Conservation (phyloP, 345 rosid species). For the Erysimum cheiranthoides region DNA sequence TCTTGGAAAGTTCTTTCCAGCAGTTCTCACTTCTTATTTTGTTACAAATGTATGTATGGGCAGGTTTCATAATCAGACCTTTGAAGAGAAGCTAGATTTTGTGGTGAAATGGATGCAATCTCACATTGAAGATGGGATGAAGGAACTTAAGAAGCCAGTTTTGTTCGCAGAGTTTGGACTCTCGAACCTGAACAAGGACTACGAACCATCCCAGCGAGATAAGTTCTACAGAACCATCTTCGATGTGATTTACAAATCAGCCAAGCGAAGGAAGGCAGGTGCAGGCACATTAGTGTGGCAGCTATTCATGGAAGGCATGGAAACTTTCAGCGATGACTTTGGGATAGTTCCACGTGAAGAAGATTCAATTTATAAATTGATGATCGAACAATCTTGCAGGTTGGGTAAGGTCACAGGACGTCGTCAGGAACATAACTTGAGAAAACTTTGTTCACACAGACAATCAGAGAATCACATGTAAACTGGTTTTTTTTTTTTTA, state of each 20-base stretch:
- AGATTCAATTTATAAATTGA: slow-evolving; percentile 55
- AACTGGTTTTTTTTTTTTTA: slow-evolving; percentile 9
- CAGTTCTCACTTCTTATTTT: not conserved
- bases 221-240: slow-evolving; percentile 55
- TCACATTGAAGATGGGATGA: slow-evolving; percentile 76
- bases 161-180: slow-evolving; percentile 80
- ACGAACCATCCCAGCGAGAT: slow-evolving; percentile 61
- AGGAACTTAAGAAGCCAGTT: slow-evolving; percentile 68
- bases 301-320: slow-evolving; percentile 85
- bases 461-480: slow-evolving; percentile 47
- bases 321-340: slow-evolving; percentile 77
- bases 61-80: slow-evolving; percentile 64
- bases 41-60: not conserved
- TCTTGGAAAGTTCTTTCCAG: not conserved
- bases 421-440: slow-evolving; percentile 49
- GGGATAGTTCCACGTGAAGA: slow-evolving; percentile 81
- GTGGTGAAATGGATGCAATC: slow-evolving; percentile 74
- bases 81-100: slow-evolving; percentile 64
- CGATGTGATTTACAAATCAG: slow-evolving; percentile 63
- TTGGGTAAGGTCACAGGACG: slow-evolving; percentile 60
- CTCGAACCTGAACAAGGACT: slow-evolving; percentile 70
- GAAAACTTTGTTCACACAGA: slow-evolving; percentile 52
- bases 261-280: slow-evolving; percentile 63
- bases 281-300: slow-evolving; percentile 91
- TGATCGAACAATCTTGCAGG: slow-evolving; percentile 75